A percentile compares a stretch with the other conserved stretches of the same genome.
These are phyloP conservation scores for Umbelopsis sp. DNA, from an alignment of 192 early-diverging fungal species.

Conservation along the genomic window DNA sequence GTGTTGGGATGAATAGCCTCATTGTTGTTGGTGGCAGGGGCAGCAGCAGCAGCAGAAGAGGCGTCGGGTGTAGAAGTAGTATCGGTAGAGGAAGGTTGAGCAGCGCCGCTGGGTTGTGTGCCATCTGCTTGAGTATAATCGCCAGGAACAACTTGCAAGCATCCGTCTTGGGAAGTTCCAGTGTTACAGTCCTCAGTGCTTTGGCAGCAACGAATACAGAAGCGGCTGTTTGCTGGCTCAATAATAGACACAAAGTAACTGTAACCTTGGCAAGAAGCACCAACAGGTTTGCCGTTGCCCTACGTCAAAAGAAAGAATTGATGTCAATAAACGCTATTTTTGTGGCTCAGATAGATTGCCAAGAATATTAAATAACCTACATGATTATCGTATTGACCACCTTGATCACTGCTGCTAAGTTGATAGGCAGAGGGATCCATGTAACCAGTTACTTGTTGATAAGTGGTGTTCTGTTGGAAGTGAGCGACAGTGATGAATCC, in stretches of 20 bases:
- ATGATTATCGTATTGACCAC: constrained; percentile 37
- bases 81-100: constrained; percentile 12
- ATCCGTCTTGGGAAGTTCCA: constrained; percentile 38
- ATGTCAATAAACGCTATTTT: not conserved
- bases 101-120: constrained; percentile 19
- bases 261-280: constrained; percentile 45
- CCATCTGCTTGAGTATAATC: constrained; percentile 38
- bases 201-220: constrained; percentile 48
- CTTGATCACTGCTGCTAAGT: constrained; percentile 36
- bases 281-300: constrained; percentile 27
- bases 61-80: not conserved
- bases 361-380: constrained; percentile 15
- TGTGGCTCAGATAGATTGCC: not conserved
- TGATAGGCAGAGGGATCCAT: constrained; percentile 36
- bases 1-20: not conserved
- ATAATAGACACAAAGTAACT: constrained; percentile 49
- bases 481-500: constrained; percentile 28
- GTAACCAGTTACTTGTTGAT: constrained; percentile 40
- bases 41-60: constrained; percentile 3
- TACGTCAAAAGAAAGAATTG: not conserved
- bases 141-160: constrained; percentile 38
- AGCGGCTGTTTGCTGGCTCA: constrained; percentile 47
- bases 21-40: not conserved
- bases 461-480: constrained; percentile 13
- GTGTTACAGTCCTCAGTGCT: constrained; percentile 26